A percentile compares a stretch with the other conserved stretches of the same genome.
These are phyloP conservation scores for Wickerhamomyces sydowiorum DNA, from an alignment of 805 yeast species.

Conservation along the genomic window DNA sequence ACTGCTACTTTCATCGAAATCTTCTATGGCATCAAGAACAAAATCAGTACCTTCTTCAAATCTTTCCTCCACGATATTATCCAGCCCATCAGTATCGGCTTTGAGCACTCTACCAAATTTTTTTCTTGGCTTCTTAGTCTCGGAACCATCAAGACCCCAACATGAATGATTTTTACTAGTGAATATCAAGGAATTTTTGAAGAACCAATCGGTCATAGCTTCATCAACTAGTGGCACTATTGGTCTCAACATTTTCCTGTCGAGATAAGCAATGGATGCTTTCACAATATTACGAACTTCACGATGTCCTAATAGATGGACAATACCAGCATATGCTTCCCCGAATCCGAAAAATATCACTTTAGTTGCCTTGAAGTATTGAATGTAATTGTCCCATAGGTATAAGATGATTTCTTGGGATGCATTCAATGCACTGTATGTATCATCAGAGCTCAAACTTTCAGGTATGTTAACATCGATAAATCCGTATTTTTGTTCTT, in stretches of 20 bases:
- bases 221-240: conserved; percentile 87
- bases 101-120: conserved; percentile 87
- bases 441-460: conserved; percentile 34
- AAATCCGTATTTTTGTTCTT: conserved; percentile 59
- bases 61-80: conserved; percentile 72
- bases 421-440: conserved; percentile 56
- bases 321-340: conserved; percentile 80
- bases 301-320: conserved; percentile 83
- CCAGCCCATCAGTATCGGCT: conserved; percentile 65
- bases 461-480: conserved; percentile 82
- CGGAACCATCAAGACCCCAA: conserved; percentile 57
- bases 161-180: conserved; percentile 70
- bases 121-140: conserved; percentile 71
- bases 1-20: conserved; percentile 38
- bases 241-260: conserved; percentile 64
- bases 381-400: conserved; percentile 87
- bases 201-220: conserved; percentile 86
- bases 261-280: conserved; percentile 67
- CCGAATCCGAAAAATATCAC: conserved; percentile 84
- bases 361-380: conserved; percentile 65
- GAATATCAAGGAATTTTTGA: conserved; percentile 76
- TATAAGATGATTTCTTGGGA: conserved; percentile 75
- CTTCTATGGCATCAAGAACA: conserved; percentile 73
- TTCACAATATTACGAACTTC: conserved; percentile 57
- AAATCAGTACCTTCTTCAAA: conserved; percentile 85